Conservation (phyloP, 306 rosid species). For the Fragaria nilgerrensis region DNA sequence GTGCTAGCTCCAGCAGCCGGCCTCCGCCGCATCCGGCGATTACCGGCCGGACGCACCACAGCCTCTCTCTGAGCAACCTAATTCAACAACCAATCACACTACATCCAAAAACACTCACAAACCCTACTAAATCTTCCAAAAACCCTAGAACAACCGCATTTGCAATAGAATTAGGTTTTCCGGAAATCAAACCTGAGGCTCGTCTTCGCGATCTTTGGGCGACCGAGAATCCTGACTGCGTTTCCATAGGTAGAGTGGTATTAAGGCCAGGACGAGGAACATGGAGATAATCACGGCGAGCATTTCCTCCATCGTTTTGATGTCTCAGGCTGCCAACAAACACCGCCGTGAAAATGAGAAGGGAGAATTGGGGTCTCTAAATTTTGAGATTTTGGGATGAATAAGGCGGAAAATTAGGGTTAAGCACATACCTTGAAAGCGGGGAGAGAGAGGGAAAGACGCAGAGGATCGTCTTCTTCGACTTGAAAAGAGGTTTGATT, state of each 20-base stretch:
- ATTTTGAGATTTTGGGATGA: too few species aligned
- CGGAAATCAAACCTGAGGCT: constrained; percentile 55
- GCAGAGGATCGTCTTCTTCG: background rate
- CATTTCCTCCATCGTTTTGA: constrained; percentile 60
- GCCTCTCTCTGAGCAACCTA: constrained; percentile 74
- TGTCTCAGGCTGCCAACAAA: constrained; percentile 3
- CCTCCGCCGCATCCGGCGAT: constrained; percentile 80
- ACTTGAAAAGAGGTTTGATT: background rate
- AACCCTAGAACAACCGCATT: background rate
- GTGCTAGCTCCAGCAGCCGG: constrained; percentile 82
- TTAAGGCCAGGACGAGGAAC: constrained; percentile 52
- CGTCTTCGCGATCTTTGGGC: constrained; percentile 42
- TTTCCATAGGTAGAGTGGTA: constrained; percentile 85
- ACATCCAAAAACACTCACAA: background rate
- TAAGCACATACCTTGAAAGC: background rate
- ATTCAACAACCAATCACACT: background rate
- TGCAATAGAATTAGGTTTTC: background rate
- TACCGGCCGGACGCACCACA: constrained; percentile 67
- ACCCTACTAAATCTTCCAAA: background rate
- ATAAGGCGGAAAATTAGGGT: background rate
- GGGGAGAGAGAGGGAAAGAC: background rate
- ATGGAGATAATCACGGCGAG: constrained; percentile 53
- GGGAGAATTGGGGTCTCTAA: background rate
- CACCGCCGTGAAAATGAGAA: background rate
- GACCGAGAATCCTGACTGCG: constrained; percentile 63